phyloP scores from a whole-genome alignment of 768 basidiomycete genomes.

The Termitomyces sp. region DNA sequence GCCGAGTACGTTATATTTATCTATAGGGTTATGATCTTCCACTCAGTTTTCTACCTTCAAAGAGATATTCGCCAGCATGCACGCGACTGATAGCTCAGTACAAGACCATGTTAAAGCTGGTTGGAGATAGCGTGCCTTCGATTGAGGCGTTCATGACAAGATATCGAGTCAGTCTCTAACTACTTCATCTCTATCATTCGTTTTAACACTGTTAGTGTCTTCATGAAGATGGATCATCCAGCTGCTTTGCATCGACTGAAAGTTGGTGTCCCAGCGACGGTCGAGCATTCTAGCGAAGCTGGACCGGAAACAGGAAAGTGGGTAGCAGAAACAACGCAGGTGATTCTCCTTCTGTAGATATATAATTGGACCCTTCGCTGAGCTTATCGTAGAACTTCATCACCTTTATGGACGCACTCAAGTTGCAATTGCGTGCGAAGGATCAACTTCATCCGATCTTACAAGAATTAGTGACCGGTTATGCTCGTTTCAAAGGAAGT shows the following conservation, averaged over 20 bases:
- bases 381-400: slow-evolving; percentile 77
- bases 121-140: slow-evolving; percentile 80
- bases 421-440: slow-evolving; percentile 90
- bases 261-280: slow-evolving; percentile 94
- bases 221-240: slow-evolving; percentile 79
- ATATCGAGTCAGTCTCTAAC: slow-evolving; percentile 61
- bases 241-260: slow-evolving; percentile 88
- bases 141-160: slow-evolving; percentile 91
- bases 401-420: slow-evolving; percentile 97
- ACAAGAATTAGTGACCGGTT: slow-evolving; percentile 93
- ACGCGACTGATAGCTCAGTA: slow-evolving; percentile 93
- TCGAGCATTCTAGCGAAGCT: slow-evolving; percentile 91
- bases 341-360: slow-evolving; percentile 25
- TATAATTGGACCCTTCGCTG: background rate
- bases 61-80: slow-evolving; percentile 96
- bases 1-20: slow-evolving; percentile 66
- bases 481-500: slow-evolving; percentile 90
- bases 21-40: slow-evolving; percentile 21
- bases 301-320: slow-evolving; percentile 93
- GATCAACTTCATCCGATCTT: slow-evolving; percentile 94
- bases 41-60: slow-evolving; percentile 19
- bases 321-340: slow-evolving; percentile 98
- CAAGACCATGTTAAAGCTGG: slow-evolving; percentile 96
- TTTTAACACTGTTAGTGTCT: background rate
- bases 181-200: background rate